Base-by-base conservation (phyloP, 2,329 filamentous ascomycete genomes). In the Apiospora phragmitis region DNA sequence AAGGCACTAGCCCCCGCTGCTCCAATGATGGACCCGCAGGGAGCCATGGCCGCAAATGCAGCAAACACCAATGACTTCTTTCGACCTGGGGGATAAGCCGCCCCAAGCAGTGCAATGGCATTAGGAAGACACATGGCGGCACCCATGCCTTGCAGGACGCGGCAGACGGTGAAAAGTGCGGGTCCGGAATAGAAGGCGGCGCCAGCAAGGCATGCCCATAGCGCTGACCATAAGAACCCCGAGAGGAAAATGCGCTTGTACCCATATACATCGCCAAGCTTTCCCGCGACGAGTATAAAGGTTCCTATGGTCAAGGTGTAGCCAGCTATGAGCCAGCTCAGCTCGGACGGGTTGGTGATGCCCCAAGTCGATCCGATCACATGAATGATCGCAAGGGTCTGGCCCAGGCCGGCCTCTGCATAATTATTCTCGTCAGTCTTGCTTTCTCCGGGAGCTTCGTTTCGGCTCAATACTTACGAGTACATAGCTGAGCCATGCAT, bases 51-150 rank as follows among this genome's bases (percentile, higher is more conserved):
- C 0, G 84, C 83, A 69, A 87, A 86, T 3, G 86, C 77, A 3
- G 82, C 81, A 72, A 93, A 91, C 0, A 88, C 84, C 80, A 92
- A 87, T 66, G 88, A 85, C 77, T 91, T 92, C 71, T 85, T 83
- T 68, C 79, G 81, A 0, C 90, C 90, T 0, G 87, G 87, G 0
- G 83, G 80, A 73, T 91, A 92, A 0, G 86, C 84, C 0, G 82
- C 81, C 2, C 89, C 90, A 0, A 93, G 78, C 16, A 93, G 83
- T 2, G 90, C 90, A 29, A 93, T 79, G 0, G 84, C 89, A 72
- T 92, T 93, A 0, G 91, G 91, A 32, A 93, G 81, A 14, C 86
- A 80, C 43, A 93, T 82, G 0, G 90, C 89, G 0, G 89, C 88
- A 0, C 91, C 91, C 24, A 91, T 85, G 0, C 89, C 88, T 72